Evolutionary conservation across 208 protist species (phyloP), one percentile per base, ranked within the genome.

Genomic region (Leishmania lainsoni): DNA sequence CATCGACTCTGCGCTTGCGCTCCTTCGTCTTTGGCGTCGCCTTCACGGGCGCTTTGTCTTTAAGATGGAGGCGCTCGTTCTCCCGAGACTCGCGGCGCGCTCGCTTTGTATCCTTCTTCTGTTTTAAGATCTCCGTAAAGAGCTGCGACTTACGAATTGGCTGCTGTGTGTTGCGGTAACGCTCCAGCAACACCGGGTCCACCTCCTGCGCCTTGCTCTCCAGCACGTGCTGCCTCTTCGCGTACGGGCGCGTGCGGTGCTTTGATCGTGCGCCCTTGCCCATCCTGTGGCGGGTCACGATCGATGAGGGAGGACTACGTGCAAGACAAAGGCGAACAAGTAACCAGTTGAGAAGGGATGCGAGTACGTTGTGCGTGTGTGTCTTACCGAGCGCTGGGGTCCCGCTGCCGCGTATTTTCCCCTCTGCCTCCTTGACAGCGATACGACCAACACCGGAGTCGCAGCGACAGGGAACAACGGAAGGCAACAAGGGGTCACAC

Each of bases 31-130:
- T 96, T 3, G 94, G 94, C 48, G 92, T 91, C 10, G 87, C 79
- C 89, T 98, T 98, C 74, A 78, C 89, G 5, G 93, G 93, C 0
- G 93, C 94, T 68, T 89, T 86, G 14, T 95, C 93, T 51, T 94
- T 94, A 39, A 95, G 80, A n/a, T 83, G 78, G 75, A 86, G 90
- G 2, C 94, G 93, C 83, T 94, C 91, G 75, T 81, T 86, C 84
- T 98, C 92, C 16, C 94, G 93, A 29, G 76, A 78, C 86, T 98
- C 93, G 48, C 94, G 91, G 16, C 94, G 91, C 0, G 90, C 90
- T 3, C 94, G 94, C 85, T 98, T 98, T 3, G 92, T 90, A 80
- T 98, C 94, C 81, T 98, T 98, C 77, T 91, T 95, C 81, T 98
- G 94, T 79, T 94, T 95, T 66, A 93, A 76, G 59, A 98, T 91